A percentile compares a stretch with the other conserved stretches of the same genome.
Evolutionary conservation across 164 flowering plant species (phyloP).

Genomic region (Stephania cephalantha): DNA sequence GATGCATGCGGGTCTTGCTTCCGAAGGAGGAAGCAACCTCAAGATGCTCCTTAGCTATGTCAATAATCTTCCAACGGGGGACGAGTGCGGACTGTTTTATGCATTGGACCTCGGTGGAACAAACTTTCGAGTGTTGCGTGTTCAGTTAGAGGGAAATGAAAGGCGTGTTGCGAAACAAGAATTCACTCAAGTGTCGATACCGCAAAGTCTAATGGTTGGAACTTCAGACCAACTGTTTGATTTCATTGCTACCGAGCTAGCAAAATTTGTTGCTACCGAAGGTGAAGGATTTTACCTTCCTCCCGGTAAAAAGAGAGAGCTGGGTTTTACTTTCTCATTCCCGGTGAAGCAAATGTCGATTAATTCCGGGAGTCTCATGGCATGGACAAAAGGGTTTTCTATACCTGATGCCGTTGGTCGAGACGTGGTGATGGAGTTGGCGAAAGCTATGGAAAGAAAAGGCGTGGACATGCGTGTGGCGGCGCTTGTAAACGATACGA

Average conservation of each 20-base stretch:
- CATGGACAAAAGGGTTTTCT: slow-evolving; percentile 91
- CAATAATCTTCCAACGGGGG: slow-evolving; percentile 88
- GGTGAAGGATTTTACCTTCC: slow-evolving; percentile 47
- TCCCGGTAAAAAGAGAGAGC: slow-evolving; percentile 75
- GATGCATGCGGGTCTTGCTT: slow-evolving; percentile 96
- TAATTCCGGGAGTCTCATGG: slow-evolving; percentile 70
- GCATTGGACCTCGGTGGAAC: slow-evolving; percentile 98
- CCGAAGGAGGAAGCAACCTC: slow-evolving; percentile 92
- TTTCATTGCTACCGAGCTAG: slow-evolving; percentile 73
- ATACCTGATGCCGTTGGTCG: slow-evolving; percentile 82
- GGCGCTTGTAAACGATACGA: slow-evolving; percentile 88
- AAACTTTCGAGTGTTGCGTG: slow-evolving; percentile 90
- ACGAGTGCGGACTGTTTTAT: slow-evolving; percentile 80
- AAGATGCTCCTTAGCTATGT: slow-evolving; percentile 95
- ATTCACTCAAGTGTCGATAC: slow-evolving; percentile 81
- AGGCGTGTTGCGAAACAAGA: slow-evolving; percentile 58
- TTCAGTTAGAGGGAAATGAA: slow-evolving; percentile 72
- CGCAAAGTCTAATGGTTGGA: slow-evolving; percentile 81
- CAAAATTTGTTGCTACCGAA: slow-evolving; percentile 78
- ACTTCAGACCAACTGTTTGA: slow-evolving; percentile 68
- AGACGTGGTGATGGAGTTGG: slow-evolving; percentile 66
- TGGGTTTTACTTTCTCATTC: slow-evolving; percentile 97
- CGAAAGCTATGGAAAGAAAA: slow-evolving; percentile 58
- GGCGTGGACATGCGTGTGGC: slow-evolving; percentile 74
- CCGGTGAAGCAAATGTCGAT: slow-evolving; percentile 80